Evolutionary conservation across 345 rosid species (phyloP).

Genomic region (Moringa oleifera): DNA sequence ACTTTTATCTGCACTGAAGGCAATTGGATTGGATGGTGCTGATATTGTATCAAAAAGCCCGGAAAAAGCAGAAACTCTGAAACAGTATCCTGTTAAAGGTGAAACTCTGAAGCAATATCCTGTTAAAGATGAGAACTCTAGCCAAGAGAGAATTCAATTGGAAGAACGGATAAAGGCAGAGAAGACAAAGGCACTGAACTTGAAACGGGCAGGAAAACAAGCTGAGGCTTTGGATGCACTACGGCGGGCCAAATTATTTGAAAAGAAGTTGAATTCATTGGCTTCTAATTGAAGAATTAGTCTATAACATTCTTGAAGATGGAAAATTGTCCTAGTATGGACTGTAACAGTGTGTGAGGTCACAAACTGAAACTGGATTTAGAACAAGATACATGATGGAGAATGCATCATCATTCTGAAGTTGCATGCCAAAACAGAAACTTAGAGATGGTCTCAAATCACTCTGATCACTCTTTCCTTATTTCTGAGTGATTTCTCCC

Average conservation of each 20-base stretch:
- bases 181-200: slow-evolving; percentile 65
- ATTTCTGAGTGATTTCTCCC: no score
- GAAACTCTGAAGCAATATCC: no score
- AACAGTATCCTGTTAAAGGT: slow-evolving; percentile 20
- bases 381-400: no score
- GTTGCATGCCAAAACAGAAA: no score
- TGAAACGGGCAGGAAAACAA: slow-evolving; percentile 87
- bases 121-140: no score
- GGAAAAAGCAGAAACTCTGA: slow-evolving; percentile 27
- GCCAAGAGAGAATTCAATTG: slow-evolving; percentile 52
- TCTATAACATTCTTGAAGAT: slow-evolving; percentile 1
- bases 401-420: no score
- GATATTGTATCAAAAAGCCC: slow-evolving; percentile 17
- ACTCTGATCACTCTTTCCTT: no score
- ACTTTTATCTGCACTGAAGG: slow-evolving; percentile 72
- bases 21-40: slow-evolving; percentile 57
- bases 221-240: slow-evolving; percentile 85
- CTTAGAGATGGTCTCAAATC: no score
- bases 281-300: slow-evolving; percentile 21
- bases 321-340: slow-evolving; percentile 1
- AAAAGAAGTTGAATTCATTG: slow-evolving; percentile 61
- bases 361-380: no score
- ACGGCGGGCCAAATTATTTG: slow-evolving; percentile 63
- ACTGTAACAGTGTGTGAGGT: neutral
- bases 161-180: slow-evolving; percentile 77